Evolutionary conservation across 2,329 filamentous ascomycete species (phyloP), one percentile per base, ranked within the genome.

Genomic region (Colletotrichum scovillei): DNA sequence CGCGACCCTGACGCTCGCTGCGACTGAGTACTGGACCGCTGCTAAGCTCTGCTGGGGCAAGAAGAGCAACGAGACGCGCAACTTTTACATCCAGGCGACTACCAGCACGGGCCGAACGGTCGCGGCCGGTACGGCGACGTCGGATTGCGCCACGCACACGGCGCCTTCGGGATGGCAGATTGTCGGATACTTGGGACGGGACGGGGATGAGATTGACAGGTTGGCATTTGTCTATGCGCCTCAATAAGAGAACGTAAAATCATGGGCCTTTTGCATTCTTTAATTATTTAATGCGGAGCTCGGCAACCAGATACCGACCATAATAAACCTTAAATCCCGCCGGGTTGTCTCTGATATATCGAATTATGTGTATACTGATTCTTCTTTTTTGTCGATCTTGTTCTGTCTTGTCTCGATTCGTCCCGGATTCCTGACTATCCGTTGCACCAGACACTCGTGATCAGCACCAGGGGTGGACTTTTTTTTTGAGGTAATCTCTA

Each of bases 161-260:
- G 87, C 87, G 2, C 86, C 86, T 24, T 70, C 73, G 1, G 88
- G 87, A 3, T 89, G 85, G 83, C 84, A 85, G 64, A 86, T 90
- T 77, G 85, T 88, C n/a, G 88, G 88, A 4, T 89, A 86, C 75
- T 77, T 86, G 66, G 88, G 88, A 19, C 85, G 87, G 76, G 81
- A 78, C 72, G 89, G 88, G 0, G 87, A 89, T 70, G 88, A 90
- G 80, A 77, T 91, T 57, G 89, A 91, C 78, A 85, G 87, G 78
- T 76, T 91, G 49, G 88, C 80, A 0, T 86, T 88, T 73, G 79
- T 87, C 32, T 88, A 85, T 73, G 85, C 83, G 63, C 68, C 72
- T 42, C 62, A 67, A 52, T 74, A 19, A 71, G 58, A 46, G 14
- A 16, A 22, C 24, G 26, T 72, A 3, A 71, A 57, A 46, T n/a